These are phyloP conservation scores for Rhypophila decipiens DNA, from an alignment of 495 filamentous ascomycete genomes.

Conservation along the genomic window DNA sequence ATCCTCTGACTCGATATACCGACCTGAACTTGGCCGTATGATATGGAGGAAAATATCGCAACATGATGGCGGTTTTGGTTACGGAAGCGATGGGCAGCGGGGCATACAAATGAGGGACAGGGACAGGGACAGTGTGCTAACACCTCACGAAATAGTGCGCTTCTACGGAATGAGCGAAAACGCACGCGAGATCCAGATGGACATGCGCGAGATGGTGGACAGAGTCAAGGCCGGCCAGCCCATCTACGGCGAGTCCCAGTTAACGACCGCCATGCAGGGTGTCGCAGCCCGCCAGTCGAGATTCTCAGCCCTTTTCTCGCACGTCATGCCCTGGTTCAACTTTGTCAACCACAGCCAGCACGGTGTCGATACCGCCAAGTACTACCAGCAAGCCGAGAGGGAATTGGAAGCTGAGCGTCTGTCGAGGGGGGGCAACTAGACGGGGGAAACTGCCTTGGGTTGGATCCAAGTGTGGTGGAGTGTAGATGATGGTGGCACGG, in stretches of 20 bases:
- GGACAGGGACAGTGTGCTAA: conserved; percentile 5
- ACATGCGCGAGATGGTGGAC: conserved; percentile 96
- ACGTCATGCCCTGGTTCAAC: conserved; percentile 92
- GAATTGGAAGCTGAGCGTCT: conserved; percentile 75
- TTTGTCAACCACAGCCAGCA: conserved; percentile 96
- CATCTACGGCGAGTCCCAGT: conserved; percentile 73
- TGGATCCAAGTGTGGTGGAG: too few species aligned
- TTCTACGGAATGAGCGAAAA: conserved; percentile 96
- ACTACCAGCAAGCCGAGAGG: conserved; percentile 91
- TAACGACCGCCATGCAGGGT: conserved; percentile 86
- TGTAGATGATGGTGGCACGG: too few species aligned
- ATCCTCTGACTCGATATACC: background rate
- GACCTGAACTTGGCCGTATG: background rate
- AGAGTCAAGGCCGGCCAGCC: conserved; percentile 88
- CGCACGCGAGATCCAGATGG: conserved; percentile 82
- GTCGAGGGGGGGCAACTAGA: conserved; percentile 15
- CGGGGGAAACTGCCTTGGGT: too few species aligned
- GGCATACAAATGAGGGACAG: too few species aligned
- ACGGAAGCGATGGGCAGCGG: too few species aligned
- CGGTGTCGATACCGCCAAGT: conserved; percentile 96
- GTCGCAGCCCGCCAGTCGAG: conserved; percentile 87
- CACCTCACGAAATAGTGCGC: conserved; percentile 47
- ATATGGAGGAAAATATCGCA: background rate
- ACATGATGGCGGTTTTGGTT: too few species aligned
- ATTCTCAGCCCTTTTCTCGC: conserved; percentile 75